Base-by-base conservation (phyloP, 2,329 filamentous ascomycete species). In the Aspergillus glaucus region DNA sequence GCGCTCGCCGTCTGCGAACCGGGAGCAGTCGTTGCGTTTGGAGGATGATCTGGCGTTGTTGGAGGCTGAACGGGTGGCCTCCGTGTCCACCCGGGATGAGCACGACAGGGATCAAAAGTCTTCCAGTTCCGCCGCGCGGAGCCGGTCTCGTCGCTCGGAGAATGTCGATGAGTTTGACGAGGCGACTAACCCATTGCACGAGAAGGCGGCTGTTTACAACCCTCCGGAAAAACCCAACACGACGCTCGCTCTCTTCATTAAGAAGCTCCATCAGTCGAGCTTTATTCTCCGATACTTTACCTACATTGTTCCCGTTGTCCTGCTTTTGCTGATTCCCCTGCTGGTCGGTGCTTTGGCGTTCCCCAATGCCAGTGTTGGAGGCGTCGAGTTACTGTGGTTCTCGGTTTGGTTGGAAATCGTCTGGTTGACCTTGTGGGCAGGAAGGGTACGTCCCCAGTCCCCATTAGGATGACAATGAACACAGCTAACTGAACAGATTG, bases 331-430 rank as follows among this genome's bases (percentile, higher is more conserved):
- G 36, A 80, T 88, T 43, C 86, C 86, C 0, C 67, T 88, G 37
- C 70, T 89, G 5, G 67, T 89, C 19, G 86, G 85, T 5, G 78
- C 76, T 1, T 68, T 87, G 15, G 54, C 79, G 1, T 86, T 78
- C 53, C 71, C 74, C n/a, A 55, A 77, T 44, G 74, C 85, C 1
- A 81, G 79, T 10, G 79, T 86, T 2, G 89, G 89, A 1, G 88
- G 86, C 17, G 89, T 95, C 0, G 63, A 82, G 53, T 73, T 96
- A 41, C 74, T 89, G 51, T 97, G 92, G 92, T 96, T 97, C 63
- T 87, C 87, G 26, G 89, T 96, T 53, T 97, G 92, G 92, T 78
- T 96, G 15, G 88, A 95, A 67, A 88, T 95, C 39, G 79, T 96
- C 22, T 97, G 92, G 92, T 77, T 92, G 54, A 89, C 89, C 0